Evolutionary conservation across 73 alveolate genomes (phyloP).

Genomic region (Stentor roeselii): DNA sequence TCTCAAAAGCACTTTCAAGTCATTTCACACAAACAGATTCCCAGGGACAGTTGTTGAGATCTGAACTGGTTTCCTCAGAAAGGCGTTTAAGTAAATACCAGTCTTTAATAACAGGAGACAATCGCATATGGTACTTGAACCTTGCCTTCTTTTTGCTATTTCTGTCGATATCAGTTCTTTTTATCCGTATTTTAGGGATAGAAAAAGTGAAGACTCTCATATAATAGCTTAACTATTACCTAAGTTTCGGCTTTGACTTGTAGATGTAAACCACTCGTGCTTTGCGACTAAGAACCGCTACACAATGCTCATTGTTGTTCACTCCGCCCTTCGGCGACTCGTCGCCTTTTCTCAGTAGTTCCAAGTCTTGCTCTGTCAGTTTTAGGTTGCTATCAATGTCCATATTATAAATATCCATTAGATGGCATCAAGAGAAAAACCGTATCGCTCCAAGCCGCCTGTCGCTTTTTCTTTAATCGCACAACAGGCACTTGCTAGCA

Average conservation of each 20-base stretch:
- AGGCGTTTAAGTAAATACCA: background rate
- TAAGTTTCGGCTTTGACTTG: too few species aligned
- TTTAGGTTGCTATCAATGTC: background rate
- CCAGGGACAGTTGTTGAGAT: background rate
- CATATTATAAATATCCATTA: background rate
- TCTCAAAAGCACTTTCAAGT: too few species aligned
- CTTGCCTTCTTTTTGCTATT: background rate
- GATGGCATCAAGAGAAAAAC: conserved; percentile 6
- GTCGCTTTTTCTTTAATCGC: background rate
- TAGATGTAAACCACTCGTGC: background rate
- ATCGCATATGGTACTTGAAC: background rate
- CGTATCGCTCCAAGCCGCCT: conserved; percentile 4
- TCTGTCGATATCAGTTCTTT: background rate
- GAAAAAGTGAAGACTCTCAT: background rate
- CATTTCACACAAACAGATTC: background rate
- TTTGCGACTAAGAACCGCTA: background rate
- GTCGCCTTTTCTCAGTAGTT: background rate
- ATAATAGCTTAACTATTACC: background rate
- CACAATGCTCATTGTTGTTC: background rate
- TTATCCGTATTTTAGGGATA: background rate
- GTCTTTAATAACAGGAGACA: background rate
- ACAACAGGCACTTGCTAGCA: background rate
- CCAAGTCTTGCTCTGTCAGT: background rate
- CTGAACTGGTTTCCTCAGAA: background rate
- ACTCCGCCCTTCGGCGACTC: background rate